Evolutionary conservation across 2,329 filamentous ascomycete species (phyloP), one percentile per base, ranked within the genome.

Genomic region (Mollisiaceae sp.): DNA sequence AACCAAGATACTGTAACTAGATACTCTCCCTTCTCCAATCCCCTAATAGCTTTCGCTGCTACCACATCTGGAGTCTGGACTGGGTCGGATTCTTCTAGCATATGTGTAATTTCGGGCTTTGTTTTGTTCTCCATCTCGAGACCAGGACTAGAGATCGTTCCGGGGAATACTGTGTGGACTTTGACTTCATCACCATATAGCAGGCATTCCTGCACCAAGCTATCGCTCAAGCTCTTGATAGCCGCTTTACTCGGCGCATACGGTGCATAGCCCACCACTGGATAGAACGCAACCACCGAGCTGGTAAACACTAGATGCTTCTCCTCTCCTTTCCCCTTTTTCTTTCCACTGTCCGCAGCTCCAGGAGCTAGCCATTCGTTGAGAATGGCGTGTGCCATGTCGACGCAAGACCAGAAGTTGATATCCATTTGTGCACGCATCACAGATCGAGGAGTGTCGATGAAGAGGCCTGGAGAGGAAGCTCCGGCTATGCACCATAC

Each of bases 401-500:
- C 95, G 47, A 90, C 90, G 36, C 89, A 88, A 58, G 92, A 91
- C 85, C 90, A 97, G 81, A 92, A 98, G 79, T 97, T 94, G 71
- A 94, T 86, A 75, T 97, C 92, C 92, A 97, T 97, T 77, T 97
- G 92, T 69, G 84, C 82, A 50, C 90, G 86, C 70, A 93, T 81
- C 12, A 85, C 85, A 8, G 88, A 80, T 60, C 92, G 81, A 9
- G 90, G 84, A 45, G 87, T 88, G 67, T 97, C 91, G 70, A 91
- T 78, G 80, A 94, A 97, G 67, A 97, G 89, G 41, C 86, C 84
- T 0, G 94, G 94, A 18, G 82, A 83, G 6, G 91, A 86, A 69
- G 86, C 83, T 66, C 94, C 94, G 2, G 94, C 94, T 59, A 93
- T 86, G 76, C 92, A 94, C 93, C 95, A 98, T 39, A 98, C 91